These are phyloP conservation scores for Flaveria bidentis DNA, from an alignment of 129 eudicot genomes.

Conservation along the genomic window DNA sequence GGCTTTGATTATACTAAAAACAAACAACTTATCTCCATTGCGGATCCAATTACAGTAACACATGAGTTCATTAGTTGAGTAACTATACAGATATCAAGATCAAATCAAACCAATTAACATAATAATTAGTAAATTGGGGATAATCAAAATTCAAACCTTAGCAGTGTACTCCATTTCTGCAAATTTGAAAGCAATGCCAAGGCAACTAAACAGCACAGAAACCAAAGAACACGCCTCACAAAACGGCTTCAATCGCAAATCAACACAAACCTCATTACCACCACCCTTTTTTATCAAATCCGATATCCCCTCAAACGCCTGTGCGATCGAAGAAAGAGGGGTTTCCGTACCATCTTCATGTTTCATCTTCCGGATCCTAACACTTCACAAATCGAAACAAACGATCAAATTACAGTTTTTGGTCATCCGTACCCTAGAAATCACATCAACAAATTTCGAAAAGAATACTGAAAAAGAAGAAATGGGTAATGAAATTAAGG, in stretches of 20 bases:
- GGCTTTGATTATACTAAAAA: not conserved
- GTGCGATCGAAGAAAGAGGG: slow-evolving; percentile 63
- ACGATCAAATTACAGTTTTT: not conserved
- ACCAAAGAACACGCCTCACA: slow-evolving; percentile 79
- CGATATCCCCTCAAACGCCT: slow-evolving; percentile 72
- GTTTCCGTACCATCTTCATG: slow-evolving; percentile 41
- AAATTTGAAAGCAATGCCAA: slow-evolving; percentile 76
- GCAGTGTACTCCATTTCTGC: slow-evolving; percentile 76
- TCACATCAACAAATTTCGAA: not conserved
- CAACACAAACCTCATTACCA: slow-evolving; percentile 25
- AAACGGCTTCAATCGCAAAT: slow-evolving; percentile 72
- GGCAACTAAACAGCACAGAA: slow-evolving; percentile 65
- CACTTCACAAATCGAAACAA: slow-evolving; percentile 10
- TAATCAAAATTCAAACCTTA: slow-evolving; percentile 48
- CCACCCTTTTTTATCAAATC: slow-evolving; percentile 38
- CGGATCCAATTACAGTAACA: not conserved
- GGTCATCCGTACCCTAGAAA: slow-evolving; percentile 1
- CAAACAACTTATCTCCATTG: not conserved
- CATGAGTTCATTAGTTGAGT: not conserved
- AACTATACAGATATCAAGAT: not conserved
- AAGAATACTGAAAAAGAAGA: not conserved
- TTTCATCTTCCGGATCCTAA: slow-evolving; percentile 36
- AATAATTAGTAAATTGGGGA: not conserved
- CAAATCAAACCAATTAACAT: not conserved
- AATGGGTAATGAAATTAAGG: slow-evolving; percentile 2